Percentiles rank a stretch among this genome's conserved stretches.
These are phyloP conservation scores for Beauveria scarabaeidicola DNA, from an alignment of 2,329 filamentous ascomycete genomes.

Conservation along the genomic window DNA sequence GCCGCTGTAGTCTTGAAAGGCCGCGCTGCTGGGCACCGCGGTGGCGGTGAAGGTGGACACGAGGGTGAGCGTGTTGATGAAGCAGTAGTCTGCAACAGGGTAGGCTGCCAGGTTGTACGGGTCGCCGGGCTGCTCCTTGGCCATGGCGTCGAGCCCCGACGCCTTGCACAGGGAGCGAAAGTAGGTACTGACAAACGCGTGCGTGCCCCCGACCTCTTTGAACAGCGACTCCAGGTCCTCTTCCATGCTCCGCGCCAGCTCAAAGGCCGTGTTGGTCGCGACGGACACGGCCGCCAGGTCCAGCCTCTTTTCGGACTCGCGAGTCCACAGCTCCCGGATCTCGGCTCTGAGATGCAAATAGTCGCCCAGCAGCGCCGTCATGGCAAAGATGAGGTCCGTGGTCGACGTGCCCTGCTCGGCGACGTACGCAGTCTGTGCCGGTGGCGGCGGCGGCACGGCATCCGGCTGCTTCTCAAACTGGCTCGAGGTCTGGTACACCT, in stretches of 20 bases:
- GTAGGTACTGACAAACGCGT: not conserved
- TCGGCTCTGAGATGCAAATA: slow-evolving; percentile 7
- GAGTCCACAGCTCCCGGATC: slow-evolving; percentile 13
- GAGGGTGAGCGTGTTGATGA: slow-evolving; percentile 4
- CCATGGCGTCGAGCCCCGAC: slow-evolving; percentile 4
- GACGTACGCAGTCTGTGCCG: slow-evolving; percentile 6
- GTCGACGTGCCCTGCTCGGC: slow-evolving; percentile 12
- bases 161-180: slow-evolving; percentile 1
- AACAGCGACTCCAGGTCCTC: slow-evolving; percentile 38
- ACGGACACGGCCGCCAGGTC: slow-evolving; percentile 16
- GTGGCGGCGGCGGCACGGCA: not conserved
- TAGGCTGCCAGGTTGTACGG: slow-evolving; percentile 14
- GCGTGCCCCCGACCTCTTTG: slow-evolving; percentile 1
- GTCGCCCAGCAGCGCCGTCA: slow-evolving; percentile 12
- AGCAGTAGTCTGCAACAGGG: slow-evolving; percentile 3
- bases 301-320: not conserved
- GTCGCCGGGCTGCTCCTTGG: not conserved
- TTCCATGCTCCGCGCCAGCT: slow-evolving; percentile 16
- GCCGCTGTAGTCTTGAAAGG: slow-evolving; percentile 14
- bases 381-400: slow-evolving; percentile 12
- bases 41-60: slow-evolving; percentile 2
- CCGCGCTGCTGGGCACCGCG: fast-evolving
- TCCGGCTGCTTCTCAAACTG: slow-evolving; percentile 15
- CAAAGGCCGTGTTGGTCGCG: slow-evolving; percentile 17
- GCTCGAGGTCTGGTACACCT: slow-evolving; percentile 15